Evolutionary conservation across 129 eudicot species (phyloP).

Genomic region (Calendula officinalis): DNA sequence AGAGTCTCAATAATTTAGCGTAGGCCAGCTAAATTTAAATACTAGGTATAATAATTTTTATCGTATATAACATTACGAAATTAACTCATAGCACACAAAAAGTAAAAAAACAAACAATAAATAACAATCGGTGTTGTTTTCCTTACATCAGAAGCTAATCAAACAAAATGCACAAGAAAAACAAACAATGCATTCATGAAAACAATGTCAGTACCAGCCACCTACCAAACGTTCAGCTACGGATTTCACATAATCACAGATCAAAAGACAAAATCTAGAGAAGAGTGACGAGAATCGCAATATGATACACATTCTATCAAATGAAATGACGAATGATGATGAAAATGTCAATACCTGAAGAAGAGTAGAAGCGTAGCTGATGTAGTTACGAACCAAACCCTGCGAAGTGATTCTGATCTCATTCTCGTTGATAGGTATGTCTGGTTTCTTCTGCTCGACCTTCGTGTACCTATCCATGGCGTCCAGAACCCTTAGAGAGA

Average conservation of each 20-base stretch:
- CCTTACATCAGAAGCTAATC: background rate
- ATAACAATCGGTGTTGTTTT: conserved; percentile 4
- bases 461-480: conserved; percentile 83
- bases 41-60: too few relatives aligned
- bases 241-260: background rate
- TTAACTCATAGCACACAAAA: background rate
- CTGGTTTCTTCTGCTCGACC: conserved; percentile 69
- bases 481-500: conserved; percentile 11
- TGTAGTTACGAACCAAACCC: conserved; percentile 78
- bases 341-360: conserved; percentile 56
- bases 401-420: conserved; percentile 92
- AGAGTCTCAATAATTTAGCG: background rate
- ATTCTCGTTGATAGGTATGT: conserved; percentile 60
- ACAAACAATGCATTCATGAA: conserved; percentile 6
- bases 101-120: background rate
- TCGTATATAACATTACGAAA: conserved; percentile 3
- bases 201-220: conserved; percentile 1
- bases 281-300: background rate
- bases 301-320: background rate
- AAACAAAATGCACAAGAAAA: background rate
- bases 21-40: too few relatives aligned
- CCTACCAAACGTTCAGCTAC: background rate
- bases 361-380: conserved; percentile 72
- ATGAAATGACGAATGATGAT: background rate
- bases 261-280: background rate